phyloP scores from a whole-genome alignment of 768 basidiomycete genomes.

The Fomitopsis serialis region DNA sequence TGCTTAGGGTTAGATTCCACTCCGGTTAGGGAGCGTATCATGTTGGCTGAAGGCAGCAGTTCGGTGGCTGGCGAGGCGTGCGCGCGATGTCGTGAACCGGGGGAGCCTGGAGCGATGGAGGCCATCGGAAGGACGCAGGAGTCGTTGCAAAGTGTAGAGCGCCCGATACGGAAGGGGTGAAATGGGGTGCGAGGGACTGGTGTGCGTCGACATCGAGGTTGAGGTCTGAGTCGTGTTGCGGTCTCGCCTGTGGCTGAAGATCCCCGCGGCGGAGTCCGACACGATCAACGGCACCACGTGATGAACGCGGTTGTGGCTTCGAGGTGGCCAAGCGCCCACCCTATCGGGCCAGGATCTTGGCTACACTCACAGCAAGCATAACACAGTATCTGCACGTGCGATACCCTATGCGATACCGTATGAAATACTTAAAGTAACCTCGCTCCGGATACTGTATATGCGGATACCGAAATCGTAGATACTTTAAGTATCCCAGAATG shows the following conservation, averaged over 20 bases:
- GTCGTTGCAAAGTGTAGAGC: not conserved
- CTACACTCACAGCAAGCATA: too few relatives aligned
- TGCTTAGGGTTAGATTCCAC: conserved; percentile 63
- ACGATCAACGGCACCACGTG: not conserved
- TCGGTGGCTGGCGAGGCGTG: conserved; percentile 24
- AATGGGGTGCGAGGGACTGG: conserved; percentile 2
- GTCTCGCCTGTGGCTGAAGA: not conserved
- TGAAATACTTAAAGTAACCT: too few relatives aligned
- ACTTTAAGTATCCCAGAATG: too few relatives aligned
- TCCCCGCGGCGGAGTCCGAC: too few relatives aligned
- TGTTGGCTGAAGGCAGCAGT: conserved; percentile 44
- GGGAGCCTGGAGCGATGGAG: conserved; percentile 49
- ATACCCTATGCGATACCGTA: too few relatives aligned
- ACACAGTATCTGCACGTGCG: too few relatives aligned
- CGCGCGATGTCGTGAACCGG: conserved; percentile 23
- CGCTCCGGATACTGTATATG: too few relatives aligned
- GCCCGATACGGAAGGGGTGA: not conserved
- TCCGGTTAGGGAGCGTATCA: conserved; percentile 39
- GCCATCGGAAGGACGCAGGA: conserved; percentile 18
- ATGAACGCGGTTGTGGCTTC: not conserved
- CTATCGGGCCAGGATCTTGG: too few relatives aligned
- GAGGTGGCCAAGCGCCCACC: too few relatives aligned
- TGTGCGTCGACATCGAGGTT: conserved; percentile 13
- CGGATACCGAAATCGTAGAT: too few relatives aligned
- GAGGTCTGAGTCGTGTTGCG: not conserved